Percentiles rank a stretch among this genome's conserved stretches.
Evolutionary conservation across 768 basidiomycete genomes (phyloP).

Genomic region (Auriculariales sp.): DNA sequence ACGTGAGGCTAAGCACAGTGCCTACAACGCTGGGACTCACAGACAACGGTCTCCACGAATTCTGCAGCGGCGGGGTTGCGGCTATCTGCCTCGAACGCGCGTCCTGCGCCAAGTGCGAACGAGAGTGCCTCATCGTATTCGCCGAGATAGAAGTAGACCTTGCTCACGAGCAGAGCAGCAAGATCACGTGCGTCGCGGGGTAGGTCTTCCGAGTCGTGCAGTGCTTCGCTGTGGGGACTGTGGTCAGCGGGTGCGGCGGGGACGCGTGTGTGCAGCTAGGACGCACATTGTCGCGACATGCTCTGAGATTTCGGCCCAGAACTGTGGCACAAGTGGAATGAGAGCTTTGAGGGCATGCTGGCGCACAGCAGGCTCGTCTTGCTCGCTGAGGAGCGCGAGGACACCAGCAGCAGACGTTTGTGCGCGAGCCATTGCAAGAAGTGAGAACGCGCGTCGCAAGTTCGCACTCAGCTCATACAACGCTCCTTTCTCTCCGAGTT

Average conservation of each 20-base stretch:
- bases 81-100: constrained; percentile 67
- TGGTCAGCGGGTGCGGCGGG: constrained; percentile 4
- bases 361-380: constrained; percentile 59
- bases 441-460: constrained; percentile 10
- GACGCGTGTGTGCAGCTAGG: not conserved
- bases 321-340: constrained; percentile 74
- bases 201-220: constrained; percentile 75
- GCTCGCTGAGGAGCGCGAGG: constrained; percentile 82
- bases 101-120: constrained; percentile 84
- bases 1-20: not conserved
- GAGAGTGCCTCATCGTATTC: constrained; percentile 92
- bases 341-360: constrained; percentile 82
- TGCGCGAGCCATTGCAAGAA: constrained; percentile 42
- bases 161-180: constrained; percentile 89
- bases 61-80: constrained; percentile 54
- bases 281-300: constrained; percentile 77
- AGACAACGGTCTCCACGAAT: constrained; percentile 88
- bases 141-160: constrained; percentile 93
- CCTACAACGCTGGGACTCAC: constrained; percentile 33
- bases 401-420: constrained; percentile 82
- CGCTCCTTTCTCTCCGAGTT: no score
- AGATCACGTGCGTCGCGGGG: constrained; percentile 59
- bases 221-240: constrained; percentile 50
- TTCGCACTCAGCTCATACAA: no score
- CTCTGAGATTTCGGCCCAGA: constrained; percentile 99